phyloP scores from a whole-genome alignment of 345 rosid species.

The Boechera stricta region DNA sequence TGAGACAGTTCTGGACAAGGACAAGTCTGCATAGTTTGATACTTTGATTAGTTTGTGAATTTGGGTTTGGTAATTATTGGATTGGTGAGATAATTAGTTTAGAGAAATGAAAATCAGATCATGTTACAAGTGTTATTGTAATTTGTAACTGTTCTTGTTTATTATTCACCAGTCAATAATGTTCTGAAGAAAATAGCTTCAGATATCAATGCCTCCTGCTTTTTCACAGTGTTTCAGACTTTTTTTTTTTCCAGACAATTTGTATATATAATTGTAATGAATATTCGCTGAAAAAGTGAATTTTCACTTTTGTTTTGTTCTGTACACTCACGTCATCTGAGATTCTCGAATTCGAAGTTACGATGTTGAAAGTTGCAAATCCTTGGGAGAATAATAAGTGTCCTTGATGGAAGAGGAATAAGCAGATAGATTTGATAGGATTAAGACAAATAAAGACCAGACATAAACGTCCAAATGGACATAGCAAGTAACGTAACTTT shows the following conservation, averaged over 20 bases:
- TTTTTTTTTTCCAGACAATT: constrained; percentile 12
- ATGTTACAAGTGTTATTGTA: constrained; percentile 14
- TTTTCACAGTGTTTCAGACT: constrained; percentile 35
- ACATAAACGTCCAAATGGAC: constrained; percentile 35
- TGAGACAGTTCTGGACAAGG: background rate
- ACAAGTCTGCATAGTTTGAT: background rate
- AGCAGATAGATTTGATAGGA: constrained; percentile 28
- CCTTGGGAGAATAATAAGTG: background rate
- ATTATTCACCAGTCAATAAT: constrained; percentile 31
- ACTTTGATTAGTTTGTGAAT: constrained; percentile 1
- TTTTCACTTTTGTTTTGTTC: constrained; percentile 11
- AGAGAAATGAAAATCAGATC: background rate
- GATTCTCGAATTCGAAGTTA: constrained; percentile 31
- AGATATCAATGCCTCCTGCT: constrained; percentile 34
- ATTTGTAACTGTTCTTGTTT: constrained; percentile 15
- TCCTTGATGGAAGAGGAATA: constrained; percentile 22
- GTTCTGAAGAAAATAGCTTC: constrained; percentile 31
- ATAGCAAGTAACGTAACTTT: constrained; percentile 38
- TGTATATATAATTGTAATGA: constrained; percentile 21
- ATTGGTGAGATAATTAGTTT: constrained; percentile 30
- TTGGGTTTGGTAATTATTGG: constrained; percentile 24
- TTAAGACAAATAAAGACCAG: constrained; percentile 38
- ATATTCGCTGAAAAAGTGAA: constrained; percentile 36
- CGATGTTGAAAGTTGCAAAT: constrained; percentile 34
- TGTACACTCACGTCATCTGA: constrained; percentile 18